Base-by-base conservation (phyloP, 495 filamentous ascomycete species). In the Aspergillus leporis region DNA sequence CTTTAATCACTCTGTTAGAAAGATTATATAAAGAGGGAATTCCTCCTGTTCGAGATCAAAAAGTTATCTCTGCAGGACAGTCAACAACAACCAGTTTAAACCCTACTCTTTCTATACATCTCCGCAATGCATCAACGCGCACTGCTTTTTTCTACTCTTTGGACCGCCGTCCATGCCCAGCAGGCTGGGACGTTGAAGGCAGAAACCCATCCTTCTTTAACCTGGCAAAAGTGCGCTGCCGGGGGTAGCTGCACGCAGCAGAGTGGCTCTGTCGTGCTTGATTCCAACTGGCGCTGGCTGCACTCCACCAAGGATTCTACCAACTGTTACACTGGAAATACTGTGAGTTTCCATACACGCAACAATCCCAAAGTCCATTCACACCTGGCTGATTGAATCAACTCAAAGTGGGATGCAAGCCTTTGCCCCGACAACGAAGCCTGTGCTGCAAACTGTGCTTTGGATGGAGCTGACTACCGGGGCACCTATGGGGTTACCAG, bases 281-380 rank as follows among this genome's bases (percentile, higher is more conserved):
- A 90, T 67, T 69, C 85, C 61, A 88, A 87, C 70, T 89, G 85
- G 81, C 80, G 85, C 22, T 85, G 83, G 83, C 67, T 83, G 25
- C 85, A 87, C 62, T 68, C 73, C 0, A 72, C 68, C 14, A 67
- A 74, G 25, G 75, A 74, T 51, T 81, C 67, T 62, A 80, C 74
- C 54, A 88, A 88, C 73, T 89, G 85, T 81, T 89, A 87, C 69
- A 82, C 78, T 45, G 86, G 84, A 41, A 83, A 81, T 65, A 71
- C 74, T 23, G 66, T 68, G 22, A 68, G 66, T 50, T 34, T 50
- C 7, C 38, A 5, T 31, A 34, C 19, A 10, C 23, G 14, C 6
- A 23, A 0, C 43, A 22, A 14, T 8, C 43, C 19, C 18, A 47
- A n/a, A 22, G 43, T 22, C 13, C 12, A 23, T 23, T 4, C 8